Conservation (phyloP, 441 rosid genomes). For the Populus tomentosa region DNA sequence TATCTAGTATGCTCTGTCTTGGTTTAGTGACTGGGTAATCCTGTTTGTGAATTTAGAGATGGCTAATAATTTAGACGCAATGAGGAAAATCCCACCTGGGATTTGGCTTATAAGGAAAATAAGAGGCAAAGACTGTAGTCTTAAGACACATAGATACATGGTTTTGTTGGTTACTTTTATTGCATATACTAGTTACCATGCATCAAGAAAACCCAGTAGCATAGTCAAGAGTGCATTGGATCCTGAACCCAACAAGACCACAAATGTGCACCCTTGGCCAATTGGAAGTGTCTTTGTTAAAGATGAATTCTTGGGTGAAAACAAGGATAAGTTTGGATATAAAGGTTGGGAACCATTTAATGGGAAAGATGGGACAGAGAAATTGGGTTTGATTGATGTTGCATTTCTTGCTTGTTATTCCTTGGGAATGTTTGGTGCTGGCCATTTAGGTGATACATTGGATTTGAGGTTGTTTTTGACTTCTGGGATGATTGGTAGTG, state of each 20-base stretch:
- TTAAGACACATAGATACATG: slow-evolving; percentile 57
- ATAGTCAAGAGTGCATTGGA: slow-evolving; percentile 81
- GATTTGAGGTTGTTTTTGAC: slow-evolving; percentile 80
- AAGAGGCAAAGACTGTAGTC: slow-evolving; percentile 69
- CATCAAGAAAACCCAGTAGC: slow-evolving; percentile 87
- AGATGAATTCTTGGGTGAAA: slow-evolving; percentile 11
- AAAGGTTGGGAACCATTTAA: slow-evolving; percentile 84
- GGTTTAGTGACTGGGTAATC: neutral
- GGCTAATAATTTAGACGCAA: slow-evolving; percentile 31
- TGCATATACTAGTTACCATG: slow-evolving; percentile 78
- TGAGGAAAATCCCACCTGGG: slow-evolving; percentile 71
- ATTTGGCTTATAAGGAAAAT: slow-evolving; percentile 45
- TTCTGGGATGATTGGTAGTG: slow-evolving; percentile 88
- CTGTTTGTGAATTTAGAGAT: slow-evolving; percentile 14
- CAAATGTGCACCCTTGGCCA: slow-evolving; percentile 46
- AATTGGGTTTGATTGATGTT: slow-evolving; percentile 81
- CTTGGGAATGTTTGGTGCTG: slow-evolving; percentile 80
- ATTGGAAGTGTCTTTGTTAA: slow-evolving; percentile 43
- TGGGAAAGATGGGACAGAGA: slow-evolving; percentile 52
- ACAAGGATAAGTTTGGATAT: neutral
- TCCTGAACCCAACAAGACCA: slow-evolving; percentile 27
- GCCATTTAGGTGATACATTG: slow-evolving; percentile 86
- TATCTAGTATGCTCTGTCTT: neutral
- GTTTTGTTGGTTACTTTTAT: slow-evolving; percentile 67
- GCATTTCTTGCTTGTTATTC: slow-evolving; percentile 92